A percentile compares a stretch with the other conserved stretches of the same genome.
These are phyloP conservation scores for Vanrija pseudolonga DNA, from an alignment of 1,284 basidiomycete genomes.

Conservation along the genomic window DNA sequence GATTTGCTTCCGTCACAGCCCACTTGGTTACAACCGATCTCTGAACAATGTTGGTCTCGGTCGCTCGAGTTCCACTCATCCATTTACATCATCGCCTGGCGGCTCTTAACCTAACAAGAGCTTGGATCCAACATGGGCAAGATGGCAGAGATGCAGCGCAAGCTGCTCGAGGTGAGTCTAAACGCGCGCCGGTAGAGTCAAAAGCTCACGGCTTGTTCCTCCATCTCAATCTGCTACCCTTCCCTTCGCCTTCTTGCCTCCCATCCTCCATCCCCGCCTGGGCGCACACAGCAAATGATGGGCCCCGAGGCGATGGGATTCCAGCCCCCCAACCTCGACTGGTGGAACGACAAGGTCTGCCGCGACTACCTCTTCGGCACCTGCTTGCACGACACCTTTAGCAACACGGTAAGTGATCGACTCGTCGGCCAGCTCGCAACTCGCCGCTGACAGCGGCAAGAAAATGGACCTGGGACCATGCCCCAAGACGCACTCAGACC, in stretches of 20 bases:
- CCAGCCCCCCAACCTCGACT: slow-evolving; percentile 83
- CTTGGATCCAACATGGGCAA: slow-evolving; percentile 43
- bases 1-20: neutral
- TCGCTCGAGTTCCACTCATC: neutral
- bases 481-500: slow-evolving; percentile 92
- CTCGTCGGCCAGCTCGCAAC: neutral
- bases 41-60: too few relatives aligned
- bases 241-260: neutral
- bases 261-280: neutral
- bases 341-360: slow-evolving; percentile 99
- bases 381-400: slow-evolving; percentile 95
- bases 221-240: neutral
- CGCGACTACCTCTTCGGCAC: slow-evolving; percentile 96
- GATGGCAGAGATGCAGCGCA: slow-evolving; percentile 51
- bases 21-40: too few relatives aligned
- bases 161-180: slow-evolving; percentile 49
- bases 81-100: neutral
- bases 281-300: slow-evolving; percentile 83
- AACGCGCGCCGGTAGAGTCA: neutral
- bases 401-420: slow-evolving; percentile 82
- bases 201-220: neutral
- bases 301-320: slow-evolving; percentile 98
- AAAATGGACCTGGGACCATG: slow-evolving; percentile 99
- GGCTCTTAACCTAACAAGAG: neutral
- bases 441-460: slow-evolving; percentile 50